Evolutionary conservation across 176 grass and related monocot genomes (phyloP), one percentile per base, ranked within the genome.

Genomic region (Triticum urartu): DNA sequence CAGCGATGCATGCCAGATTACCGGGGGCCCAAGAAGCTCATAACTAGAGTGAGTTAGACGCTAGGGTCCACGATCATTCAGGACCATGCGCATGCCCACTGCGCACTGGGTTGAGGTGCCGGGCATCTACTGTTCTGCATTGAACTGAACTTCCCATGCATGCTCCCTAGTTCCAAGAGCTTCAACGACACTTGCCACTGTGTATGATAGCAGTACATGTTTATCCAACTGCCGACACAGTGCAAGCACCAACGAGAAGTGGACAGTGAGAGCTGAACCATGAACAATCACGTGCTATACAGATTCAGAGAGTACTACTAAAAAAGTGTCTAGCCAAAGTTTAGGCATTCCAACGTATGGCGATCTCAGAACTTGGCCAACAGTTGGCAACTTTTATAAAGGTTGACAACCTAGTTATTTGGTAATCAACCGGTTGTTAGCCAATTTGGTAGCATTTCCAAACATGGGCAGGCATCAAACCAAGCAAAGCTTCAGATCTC

Each of bases 1-100:
- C 89, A 90, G 79, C 65, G 79, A 40, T 40, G 34, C 59, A 73
- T 72, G 20, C 45, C 65, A 87, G 11, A 65, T 79, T 47, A 79
- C 11, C 3, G 42, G 56, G 79, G 54, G 2, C 40, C 22, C 20
- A 36, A 68, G 28, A 73, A 64, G 15, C 15, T 26, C 11, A 22
- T 78, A 13, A 65, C 35, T 72, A 21, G 9, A 6, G 11, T 21
- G 36, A 72, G 69, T 39, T 72, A 36, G 68, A 72, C 35, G 36
- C 0, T 72, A 0, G 70, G 40, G 70, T 22, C 69, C 11, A 43
- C 12, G 38, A 72, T 25, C 39, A 6, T 6, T 0, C 24, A 73
- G 70, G 38, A 73, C 70, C 63, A 65, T 64, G 24, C 36, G 62
- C 69, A 24, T 73, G 70, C 70, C n/a, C 63, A 65, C 25, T 36